Evolutionary conservation across 164 flowering plant species (phyloP), one percentile per base, ranked within the genome.

Genomic region (Chimonanthus salicifolius): DNA sequence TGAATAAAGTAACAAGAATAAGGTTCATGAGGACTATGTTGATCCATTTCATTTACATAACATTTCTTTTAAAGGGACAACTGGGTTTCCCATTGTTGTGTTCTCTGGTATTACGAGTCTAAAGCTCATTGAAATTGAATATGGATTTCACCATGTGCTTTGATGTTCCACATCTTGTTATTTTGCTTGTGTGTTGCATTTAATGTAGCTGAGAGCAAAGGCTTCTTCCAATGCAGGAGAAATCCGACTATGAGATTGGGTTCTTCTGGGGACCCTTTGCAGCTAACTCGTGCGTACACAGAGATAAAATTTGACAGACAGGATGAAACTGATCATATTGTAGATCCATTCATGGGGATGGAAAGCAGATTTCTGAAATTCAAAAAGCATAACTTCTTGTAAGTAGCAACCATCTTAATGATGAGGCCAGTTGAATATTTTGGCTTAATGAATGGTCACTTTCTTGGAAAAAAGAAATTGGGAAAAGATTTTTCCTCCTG

Each of bases 361-460:
- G 89, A 85, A 77, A 79, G 84, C 49, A 86, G 90, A 63, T 96
- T 96, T 76, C 76, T 92, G 69, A 84, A 79, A 66, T 93, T 96
- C 83, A 96, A 90, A 71, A 84, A 79, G 77, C 82, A 85, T 8
- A 89, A 82, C 70, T 96, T 81, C 84, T 75, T 85, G 99, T 96
- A 86, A 88, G 97, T 73, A 47, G 62, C 54, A n/a, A 60, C 46
- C 54, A 70, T 60, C 70, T 58, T 47, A 5, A 49, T 5, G 60
- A 0, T 43, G 47, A 44, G 66, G 77, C 50, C 64, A 67, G n/a
- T 54, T 54, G 60, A 54, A 54, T 54, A 54, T 54, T 4, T 54
- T 54, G 60, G 60, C 60, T 11, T 54, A 54, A 54, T 54, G 60
- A n/a, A 13, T 54, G 60, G n/a, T 5, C 60, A 54, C 16, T 54